A percentile compares a stretch with the other conserved stretches of the same genome.
These are phyloP conservation scores for Cutaneotrichosporon daszewskae DNA, from an alignment of 1,284 basidiomycete species.

Conservation along the genomic window DNA sequence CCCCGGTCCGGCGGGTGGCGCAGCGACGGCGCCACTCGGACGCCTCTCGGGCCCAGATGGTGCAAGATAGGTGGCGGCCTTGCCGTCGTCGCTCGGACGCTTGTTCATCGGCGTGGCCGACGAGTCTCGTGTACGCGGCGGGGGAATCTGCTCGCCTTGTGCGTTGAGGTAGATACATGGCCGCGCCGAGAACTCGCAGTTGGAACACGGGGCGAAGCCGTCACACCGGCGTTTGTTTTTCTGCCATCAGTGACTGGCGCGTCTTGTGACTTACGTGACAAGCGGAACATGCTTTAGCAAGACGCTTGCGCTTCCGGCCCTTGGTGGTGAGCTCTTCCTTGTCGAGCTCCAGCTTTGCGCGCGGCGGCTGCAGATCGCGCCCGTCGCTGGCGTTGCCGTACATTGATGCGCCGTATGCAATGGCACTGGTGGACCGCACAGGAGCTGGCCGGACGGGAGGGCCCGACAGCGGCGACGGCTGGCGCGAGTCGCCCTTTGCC, in stretches of 20 bases:
- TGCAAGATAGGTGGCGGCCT: background rate
- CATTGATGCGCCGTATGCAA: constrained; percentile 12
- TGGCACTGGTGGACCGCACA: background rate
- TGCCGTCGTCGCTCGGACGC: constrained; percentile 11
- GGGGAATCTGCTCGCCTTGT: constrained; percentile 44
- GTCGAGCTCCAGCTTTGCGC: constrained; percentile 18
- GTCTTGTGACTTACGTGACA: constrained; percentile 40
- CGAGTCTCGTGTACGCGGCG: constrained; percentile 42
- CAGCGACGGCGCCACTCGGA: background rate
- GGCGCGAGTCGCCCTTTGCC: background rate
- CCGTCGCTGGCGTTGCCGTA: constrained; percentile 8
- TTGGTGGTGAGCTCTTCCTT: constrained; percentile 46
- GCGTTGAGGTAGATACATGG: constrained; percentile 49
- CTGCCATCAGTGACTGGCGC: constrained; percentile 11
- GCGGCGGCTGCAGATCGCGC: constrained; percentile 2
- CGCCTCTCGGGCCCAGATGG: background rate
- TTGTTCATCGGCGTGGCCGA: constrained; percentile 18
- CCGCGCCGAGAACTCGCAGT: constrained; percentile 51
- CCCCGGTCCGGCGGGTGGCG: background rate
- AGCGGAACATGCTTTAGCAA: constrained; percentile 47
- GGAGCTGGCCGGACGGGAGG: constrained; percentile 12
- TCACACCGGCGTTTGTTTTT: constrained; percentile 53
- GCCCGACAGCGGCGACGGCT: constrained; percentile 1
- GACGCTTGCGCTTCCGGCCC: constrained; percentile 44
- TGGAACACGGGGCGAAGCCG: constrained; percentile 51